These are phyloP conservation scores for Thalassiosira mediterranea DNA, from an alignment of 352 stramenopile genomes.

Conservation along the genomic window DNA sequence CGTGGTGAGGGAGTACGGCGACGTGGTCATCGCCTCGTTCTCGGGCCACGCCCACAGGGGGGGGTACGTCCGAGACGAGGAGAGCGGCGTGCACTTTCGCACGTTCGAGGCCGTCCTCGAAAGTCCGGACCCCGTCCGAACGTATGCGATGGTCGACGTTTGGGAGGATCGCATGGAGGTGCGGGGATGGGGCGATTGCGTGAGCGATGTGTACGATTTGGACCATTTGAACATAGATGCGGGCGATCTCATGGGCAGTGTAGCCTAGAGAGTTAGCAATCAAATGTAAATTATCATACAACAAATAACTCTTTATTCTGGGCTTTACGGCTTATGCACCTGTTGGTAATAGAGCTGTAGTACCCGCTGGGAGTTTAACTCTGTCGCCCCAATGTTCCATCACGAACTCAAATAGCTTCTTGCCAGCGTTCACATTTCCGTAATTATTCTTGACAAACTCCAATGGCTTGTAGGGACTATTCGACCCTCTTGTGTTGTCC, in stretches of 20 bases:
- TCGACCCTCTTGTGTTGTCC: constrained; percentile 39
- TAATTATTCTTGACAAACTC: constrained; percentile 42
- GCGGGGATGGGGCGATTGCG: constrained; percentile 67
- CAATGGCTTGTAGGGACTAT: constrained; percentile 44
- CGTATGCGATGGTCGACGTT: constrained; percentile 76
- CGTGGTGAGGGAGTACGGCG: constrained; percentile 60
- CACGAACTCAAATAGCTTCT: constrained; percentile 41
- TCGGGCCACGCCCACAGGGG: constrained; percentile 78
- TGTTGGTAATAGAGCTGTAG: constrained; percentile 36
- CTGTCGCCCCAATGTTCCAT: constrained; percentile 41
- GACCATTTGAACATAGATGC: constrained; percentile 49
- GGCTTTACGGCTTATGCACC: constrained; percentile 39
- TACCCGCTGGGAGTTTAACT: constrained; percentile 38
- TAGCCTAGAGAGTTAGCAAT: constrained; percentile 7
- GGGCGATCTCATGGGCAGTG: too few species aligned
- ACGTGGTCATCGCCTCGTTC: constrained; percentile 74
- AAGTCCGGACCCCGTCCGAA: constrained; percentile 60
- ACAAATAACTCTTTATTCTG: not conserved
- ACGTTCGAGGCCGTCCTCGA: constrained; percentile 75
- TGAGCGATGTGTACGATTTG: constrained; percentile 73
- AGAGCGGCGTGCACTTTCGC: constrained; percentile 81
- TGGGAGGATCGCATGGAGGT: constrained; percentile 65
- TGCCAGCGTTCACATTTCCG: constrained; percentile 35
- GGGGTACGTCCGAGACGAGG: constrained; percentile 69
- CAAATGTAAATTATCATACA: not conserved